Evolutionary conservation across 495 filamentous ascomycete species (phyloP).

Genomic region (Cercophora newfieldiana): DNA sequence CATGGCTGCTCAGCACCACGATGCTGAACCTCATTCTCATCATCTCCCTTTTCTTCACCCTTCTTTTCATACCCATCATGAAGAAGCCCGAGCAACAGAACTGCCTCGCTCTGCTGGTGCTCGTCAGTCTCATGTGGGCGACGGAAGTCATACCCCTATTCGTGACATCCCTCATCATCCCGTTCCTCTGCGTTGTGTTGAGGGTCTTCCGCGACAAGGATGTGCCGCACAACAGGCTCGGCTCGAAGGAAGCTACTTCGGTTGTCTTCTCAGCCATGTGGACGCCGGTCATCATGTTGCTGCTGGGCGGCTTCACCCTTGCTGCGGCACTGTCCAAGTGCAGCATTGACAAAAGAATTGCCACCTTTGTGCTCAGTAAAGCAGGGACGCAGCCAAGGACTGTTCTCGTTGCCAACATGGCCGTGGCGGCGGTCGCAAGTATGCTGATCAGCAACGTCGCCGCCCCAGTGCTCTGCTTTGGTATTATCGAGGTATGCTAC

Average conservation of each 20-base stretch:
- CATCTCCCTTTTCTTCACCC: conserved; percentile 65
- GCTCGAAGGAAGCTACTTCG: conserved; percentile 69
- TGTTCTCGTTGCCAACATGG: conserved; percentile 95
- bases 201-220: conserved; percentile 77
- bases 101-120: conserved; percentile 88
- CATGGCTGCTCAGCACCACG: conserved; percentile 79
- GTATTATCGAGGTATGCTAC: conserved; percentile 75
- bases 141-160: conserved; percentile 97
- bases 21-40: conserved; percentile 76
- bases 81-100: conserved; percentile 87
- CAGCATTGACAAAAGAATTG: conserved; percentile 94
- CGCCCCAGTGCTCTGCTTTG: conserved; percentile 96
- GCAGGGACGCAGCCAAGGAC: conserved; percentile 85
- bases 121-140: conserved; percentile 94
- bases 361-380: conserved; percentile 95
- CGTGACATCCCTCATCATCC: conserved; percentile 90
- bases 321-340: conserved; percentile 96
- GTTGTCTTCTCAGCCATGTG: conserved; percentile 95
- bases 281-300: conserved; percentile 98
- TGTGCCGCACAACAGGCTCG: conserved; percentile 66
- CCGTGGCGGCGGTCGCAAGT: conserved; percentile 93
- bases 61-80: conserved; percentile 77
- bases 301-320: conserved; percentile 94
- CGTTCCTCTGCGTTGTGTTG: conserved; percentile 87
- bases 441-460: conserved; percentile 99